Conservation (phyloP, 176 grass and related monocot genomes). For the Phragmites australis region DNA sequence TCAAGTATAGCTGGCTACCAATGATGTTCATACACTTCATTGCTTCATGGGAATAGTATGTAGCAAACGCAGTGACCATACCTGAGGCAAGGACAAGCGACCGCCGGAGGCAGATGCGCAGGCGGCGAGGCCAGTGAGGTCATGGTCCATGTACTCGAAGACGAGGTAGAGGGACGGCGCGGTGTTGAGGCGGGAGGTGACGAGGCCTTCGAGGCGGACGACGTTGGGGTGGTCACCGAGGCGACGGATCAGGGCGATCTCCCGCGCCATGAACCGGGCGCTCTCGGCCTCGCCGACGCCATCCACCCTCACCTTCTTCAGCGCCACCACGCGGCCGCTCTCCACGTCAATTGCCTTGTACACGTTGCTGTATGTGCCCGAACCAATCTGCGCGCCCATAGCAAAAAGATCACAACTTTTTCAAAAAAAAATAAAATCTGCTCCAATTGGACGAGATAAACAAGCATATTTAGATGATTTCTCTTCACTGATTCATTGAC, state of each 20-base stretch:
- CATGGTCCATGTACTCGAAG: slow-evolving; percentile 98
- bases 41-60: neutral
- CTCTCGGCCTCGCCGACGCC: slow-evolving; percentile 57
- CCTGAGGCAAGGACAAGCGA: slow-evolving; percentile 78
- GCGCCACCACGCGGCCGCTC: slow-evolving; percentile 67
- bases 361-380: slow-evolving; percentile 97
- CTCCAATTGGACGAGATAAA: neutral
- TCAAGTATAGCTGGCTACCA: neutral
- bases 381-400: slow-evolving; percentile 62
- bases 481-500: neutral
- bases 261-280: slow-evolving; percentile 85
- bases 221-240: slow-evolving; percentile 73
- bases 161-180: slow-evolving; percentile 86
- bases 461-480: neutral
- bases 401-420: neutral
- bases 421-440: neutral
- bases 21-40: neutral
- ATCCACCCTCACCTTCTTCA: slow-evolving; percentile 94
- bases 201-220: slow-evolving; percentile 71
- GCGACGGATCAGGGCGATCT: slow-evolving; percentile 81
- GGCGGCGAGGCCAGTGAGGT: slow-evolving; percentile 71
- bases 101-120: slow-evolving; percentile 44
- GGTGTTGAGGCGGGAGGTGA: slow-evolving; percentile 77
- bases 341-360: slow-evolving; percentile 90
- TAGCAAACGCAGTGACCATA: slow-evolving; percentile 11